Evolutionary conservation across 331 rosid genomes (phyloP), one percentile per base, ranked within the genome.

Genomic region (Malus hybrid): DNA sequence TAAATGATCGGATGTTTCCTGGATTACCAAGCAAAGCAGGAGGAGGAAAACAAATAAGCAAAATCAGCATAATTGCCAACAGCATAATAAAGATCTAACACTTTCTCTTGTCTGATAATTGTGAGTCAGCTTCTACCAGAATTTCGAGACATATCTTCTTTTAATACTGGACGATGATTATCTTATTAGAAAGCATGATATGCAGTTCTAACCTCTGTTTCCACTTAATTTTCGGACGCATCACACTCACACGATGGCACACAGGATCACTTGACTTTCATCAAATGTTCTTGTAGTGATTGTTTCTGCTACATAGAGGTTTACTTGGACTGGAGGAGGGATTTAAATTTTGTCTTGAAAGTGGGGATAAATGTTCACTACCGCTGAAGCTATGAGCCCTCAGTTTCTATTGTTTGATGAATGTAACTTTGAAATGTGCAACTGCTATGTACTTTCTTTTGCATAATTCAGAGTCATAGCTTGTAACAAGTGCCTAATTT

Each of bases 1-100:
- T 82, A 94, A 83, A 88, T 89, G 97, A 89, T 94, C 96, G 5
- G 90, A 80, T 34, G 99, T 92, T 84, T 92, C 99, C 99, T 94
- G 91, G 66, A 79, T 69, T 39, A 75, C 74, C 75, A 57, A 55
- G 42, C 32, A 66, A 59, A 83, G 71, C 81, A 82, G 68, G 73
- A 79, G 36, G 63, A 68, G 33, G 33, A 76, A 65, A 61, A 44
- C 71, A 19, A 74, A 70, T 46, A 55, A 56, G 48, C 52, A 72
- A 55, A 76, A 60, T 61, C 31, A 75, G 70, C 56, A 61, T 64
- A 67, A 62, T 28, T 62, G 15, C 67, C 5, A 12, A 32, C 69
- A 31, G 6, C 67, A 69, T 16, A 33, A 29, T 5, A 32, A 29
- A 8, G 29, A 67, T 19, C 57, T 56, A 20, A 11, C 42, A 27